phyloP scores from a whole-genome alignment of 1,139 yeast species.

The Maudiozyma humilis region DNA sequence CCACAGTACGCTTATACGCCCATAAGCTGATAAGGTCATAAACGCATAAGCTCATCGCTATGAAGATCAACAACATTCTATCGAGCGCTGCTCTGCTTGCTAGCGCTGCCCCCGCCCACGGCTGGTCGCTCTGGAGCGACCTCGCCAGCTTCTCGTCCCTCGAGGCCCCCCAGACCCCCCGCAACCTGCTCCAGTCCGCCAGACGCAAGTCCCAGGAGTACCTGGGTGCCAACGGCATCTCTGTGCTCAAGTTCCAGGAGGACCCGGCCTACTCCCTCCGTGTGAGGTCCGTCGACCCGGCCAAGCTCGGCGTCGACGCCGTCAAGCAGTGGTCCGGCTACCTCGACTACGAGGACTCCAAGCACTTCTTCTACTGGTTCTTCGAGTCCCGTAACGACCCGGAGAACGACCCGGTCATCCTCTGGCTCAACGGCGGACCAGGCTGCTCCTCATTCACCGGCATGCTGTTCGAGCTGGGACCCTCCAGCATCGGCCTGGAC shows the following conservation, averaged over 20 bases:
- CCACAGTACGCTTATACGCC: no score
- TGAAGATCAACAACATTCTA: neutral
- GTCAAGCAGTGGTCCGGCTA: slow-evolving; percentile 49
- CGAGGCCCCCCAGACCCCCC: slow-evolving; percentile 7
- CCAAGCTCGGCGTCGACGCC: slow-evolving; percentile 16
- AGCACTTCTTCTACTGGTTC: slow-evolving; percentile 77
- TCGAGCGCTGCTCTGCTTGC: neutral
- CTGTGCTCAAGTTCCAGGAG: slow-evolving; percentile 1
- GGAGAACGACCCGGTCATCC: slow-evolving; percentile 66
- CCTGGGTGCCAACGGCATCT: neutral
- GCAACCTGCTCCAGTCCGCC: slow-evolving; percentile 2
- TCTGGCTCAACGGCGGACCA: slow-evolving; percentile 90
- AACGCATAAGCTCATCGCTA: no score
- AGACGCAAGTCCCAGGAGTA: slow-evolving; percentile 6
- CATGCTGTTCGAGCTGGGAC: slow-evolving; percentile 80
- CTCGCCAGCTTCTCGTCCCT: slow-evolving; percentile 8
- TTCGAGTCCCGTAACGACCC: slow-evolving; percentile 90
- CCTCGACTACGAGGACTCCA: slow-evolving; percentile 71
- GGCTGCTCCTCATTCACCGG: slow-evolving; percentile 88
- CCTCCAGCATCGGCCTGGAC: slow-evolving; percentile 60
- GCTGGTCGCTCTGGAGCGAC: slow-evolving; percentile 10
- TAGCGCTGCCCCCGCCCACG: neutral
- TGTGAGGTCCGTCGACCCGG: slow-evolving; percentile 18
- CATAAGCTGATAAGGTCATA: no score
- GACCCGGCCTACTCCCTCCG: slow-evolving; percentile 19